Conservation (phyloP, 2,329 filamentous ascomycete genomes). For the Colletotrichum lupini region DNA sequence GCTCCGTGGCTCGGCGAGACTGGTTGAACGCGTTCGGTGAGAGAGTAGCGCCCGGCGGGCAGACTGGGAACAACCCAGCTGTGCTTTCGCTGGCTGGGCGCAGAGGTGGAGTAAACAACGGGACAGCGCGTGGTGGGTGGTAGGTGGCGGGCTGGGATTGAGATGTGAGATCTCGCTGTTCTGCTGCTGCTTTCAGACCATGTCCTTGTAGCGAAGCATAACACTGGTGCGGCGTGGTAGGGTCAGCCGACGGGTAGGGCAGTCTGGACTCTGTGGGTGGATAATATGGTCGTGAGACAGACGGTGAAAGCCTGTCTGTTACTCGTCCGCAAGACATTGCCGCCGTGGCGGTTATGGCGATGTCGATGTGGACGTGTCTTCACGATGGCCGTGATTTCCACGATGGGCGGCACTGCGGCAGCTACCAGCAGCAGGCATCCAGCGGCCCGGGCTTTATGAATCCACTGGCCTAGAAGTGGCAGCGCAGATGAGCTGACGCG, state of each 20-base stretch:
- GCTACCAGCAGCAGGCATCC: not conserved
- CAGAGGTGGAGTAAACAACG: not conserved
- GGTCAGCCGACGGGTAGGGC: not conserved
- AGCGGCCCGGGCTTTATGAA: not conserved
- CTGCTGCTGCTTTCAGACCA: constrained; percentile 11
- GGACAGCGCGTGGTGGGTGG: not conserved
- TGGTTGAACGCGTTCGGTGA: not conserved
- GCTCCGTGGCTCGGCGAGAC: constrained; percentile 16
- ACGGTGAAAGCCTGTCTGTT: no score
- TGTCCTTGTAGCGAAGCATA: constrained; percentile 9
- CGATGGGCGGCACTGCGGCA: not conserved
- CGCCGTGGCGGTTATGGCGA: not conserved
- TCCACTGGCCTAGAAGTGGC: not conserved
- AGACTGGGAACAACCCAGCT: constrained; percentile 4
- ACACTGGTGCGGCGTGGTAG: not conserved
- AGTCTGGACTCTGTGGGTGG: not conserved
- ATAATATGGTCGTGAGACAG: not conserved
- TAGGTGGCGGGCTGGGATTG: constrained; percentile 5
- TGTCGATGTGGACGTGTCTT: not conserved
- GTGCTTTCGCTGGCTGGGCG: not conserved
- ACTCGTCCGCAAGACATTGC: not conserved
- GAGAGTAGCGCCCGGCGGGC: not conserved
- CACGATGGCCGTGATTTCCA: not conserved
- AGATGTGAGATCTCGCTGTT: constrained; percentile 3
- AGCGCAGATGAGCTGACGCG: not conserved